phyloP scores from a whole-genome alignment of 1,284 basidiomycete species.

The Pterulicium gracile region DNA sequence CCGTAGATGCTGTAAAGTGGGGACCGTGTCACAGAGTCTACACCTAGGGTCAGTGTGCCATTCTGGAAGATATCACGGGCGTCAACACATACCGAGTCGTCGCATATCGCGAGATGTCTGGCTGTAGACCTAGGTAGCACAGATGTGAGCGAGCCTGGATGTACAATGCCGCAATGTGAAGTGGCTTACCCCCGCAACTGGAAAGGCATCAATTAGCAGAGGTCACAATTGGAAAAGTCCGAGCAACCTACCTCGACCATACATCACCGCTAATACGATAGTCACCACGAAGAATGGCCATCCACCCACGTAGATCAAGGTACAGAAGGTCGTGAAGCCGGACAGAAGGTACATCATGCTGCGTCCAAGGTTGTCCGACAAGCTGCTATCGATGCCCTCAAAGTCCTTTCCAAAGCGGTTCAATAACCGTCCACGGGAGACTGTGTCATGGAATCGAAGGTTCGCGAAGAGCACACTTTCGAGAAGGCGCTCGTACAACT shows the following conservation, averaged over 20 bases:
- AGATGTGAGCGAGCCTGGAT: no score
- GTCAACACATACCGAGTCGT: constrained; percentile 47
- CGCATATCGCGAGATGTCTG: constrained; percentile 87
- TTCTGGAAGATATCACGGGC: background rate
- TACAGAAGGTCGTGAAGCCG: constrained; percentile 34
- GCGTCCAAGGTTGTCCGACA: constrained; percentile 81
- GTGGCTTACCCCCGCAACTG: background rate
- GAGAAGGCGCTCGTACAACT: constrained; percentile 70
- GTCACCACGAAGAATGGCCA: constrained; percentile 58
- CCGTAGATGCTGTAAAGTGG: constrained; percentile 90
- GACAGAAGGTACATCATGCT: constrained; percentile 50
- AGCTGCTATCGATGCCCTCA: constrained; percentile 80
- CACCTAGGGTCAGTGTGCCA: background rate
- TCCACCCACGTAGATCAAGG: constrained; percentile 79
- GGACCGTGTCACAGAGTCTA: constrained; percentile 82
- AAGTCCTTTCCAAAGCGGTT: constrained; percentile 94
- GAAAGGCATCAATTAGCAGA: constrained; percentile 13
- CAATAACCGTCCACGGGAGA: constrained; percentile 75
- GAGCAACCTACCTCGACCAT: constrained; percentile 51
- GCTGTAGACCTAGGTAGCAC: constrained; percentile 74
- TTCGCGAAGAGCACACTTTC: constrained; percentile 84
- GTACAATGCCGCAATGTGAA: no score
- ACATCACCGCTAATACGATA: constrained; percentile 48
- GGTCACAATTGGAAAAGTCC: background rate
- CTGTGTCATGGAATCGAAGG: constrained; percentile 90